A percentile compares a stretch with the other conserved stretches of the same genome.
Conservation (phyloP, 331 rosid genomes). For the Pyrus hybrid region DNA sequence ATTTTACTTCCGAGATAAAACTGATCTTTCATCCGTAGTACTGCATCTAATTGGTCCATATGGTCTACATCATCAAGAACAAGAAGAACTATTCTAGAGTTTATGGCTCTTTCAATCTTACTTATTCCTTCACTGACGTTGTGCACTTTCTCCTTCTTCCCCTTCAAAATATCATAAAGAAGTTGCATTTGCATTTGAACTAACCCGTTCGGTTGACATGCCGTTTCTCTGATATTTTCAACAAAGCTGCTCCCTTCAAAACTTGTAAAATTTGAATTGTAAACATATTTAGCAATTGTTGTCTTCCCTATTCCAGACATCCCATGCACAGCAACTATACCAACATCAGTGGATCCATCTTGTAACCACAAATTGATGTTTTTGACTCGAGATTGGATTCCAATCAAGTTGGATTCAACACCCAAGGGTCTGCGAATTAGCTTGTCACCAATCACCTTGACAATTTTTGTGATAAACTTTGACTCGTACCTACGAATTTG, state of each 20-base stretch:
- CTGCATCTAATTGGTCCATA: neutral
- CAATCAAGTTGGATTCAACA: neutral
- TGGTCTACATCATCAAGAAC: constrained; percentile 10
- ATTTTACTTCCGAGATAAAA: constrained; percentile 8
- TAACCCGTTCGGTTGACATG: neutral
- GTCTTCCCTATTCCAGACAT: constrained; percentile 15
- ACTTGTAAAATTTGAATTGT: neutral
- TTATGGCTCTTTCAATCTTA: neutral
- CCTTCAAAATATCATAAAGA: neutral
- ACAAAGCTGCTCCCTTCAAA: constrained; percentile 4
- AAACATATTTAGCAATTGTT: neutral
- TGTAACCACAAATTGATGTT: neutral
- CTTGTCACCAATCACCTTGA: neutral
- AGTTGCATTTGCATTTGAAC: neutral
- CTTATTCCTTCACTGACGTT: neutral
- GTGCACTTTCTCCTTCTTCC: neutral
- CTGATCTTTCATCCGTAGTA: neutral
- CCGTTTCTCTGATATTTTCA: neutral
- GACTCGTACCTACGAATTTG: neutral
- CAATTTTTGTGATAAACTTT: constrained; percentile 2
- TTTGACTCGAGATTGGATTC: neutral
- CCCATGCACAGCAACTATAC: neutral
- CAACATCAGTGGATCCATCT: neutral
- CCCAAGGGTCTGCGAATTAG: neutral
- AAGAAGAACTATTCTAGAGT: neutral